Percentiles rank a stretch among this genome's conserved stretches.
Evolutionary conservation across 257 asterid genomes (phyloP).

Genomic region (Vinca minor): DNA sequence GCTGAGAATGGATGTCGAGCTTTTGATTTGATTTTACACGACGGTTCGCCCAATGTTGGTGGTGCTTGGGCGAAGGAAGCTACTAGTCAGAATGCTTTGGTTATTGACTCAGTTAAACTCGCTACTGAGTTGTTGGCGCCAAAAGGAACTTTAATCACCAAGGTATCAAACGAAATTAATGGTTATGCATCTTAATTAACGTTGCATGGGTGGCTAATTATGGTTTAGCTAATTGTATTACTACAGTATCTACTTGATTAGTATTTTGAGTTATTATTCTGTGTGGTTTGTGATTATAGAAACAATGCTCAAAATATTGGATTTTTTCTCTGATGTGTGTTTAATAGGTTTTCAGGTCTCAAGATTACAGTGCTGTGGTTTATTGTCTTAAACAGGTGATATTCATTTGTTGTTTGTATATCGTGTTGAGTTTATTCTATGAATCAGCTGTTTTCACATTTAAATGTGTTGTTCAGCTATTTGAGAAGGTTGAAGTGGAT

Average conservation of each 20-base stretch:
- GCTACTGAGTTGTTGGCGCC: conserved; percentile 77
- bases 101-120: conserved; percentile 82
- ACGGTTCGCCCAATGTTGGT: conserved; percentile 89
- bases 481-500: conserved; percentile 95
- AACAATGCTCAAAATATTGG: not conserved
- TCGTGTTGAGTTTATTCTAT: not conserved
- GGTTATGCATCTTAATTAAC: not conserved
- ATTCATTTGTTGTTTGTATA: not conserved
- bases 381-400: conserved; percentile 88
- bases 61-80: conserved; percentile 98
- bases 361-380: conserved; percentile 78
- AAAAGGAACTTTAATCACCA: conserved; percentile 75
- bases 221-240: not conserved
- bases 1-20: conserved; percentile 63
- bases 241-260: not conserved
- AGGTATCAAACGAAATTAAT: conserved; percentile 34
- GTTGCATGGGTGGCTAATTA: not conserved
- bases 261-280: not conserved
- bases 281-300: not conserved
- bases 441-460: conserved; percentile 9
- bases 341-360: conserved; percentile 86
- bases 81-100: conserved; percentile 76
- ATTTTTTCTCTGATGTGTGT: not conserved
- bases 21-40: conserved; percentile 77
- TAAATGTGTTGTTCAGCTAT: conserved; percentile 42